phyloP scores from a whole-genome alignment of 495 filamentous ascomycete genomes.

The Achaetomiella virescens region DNA sequence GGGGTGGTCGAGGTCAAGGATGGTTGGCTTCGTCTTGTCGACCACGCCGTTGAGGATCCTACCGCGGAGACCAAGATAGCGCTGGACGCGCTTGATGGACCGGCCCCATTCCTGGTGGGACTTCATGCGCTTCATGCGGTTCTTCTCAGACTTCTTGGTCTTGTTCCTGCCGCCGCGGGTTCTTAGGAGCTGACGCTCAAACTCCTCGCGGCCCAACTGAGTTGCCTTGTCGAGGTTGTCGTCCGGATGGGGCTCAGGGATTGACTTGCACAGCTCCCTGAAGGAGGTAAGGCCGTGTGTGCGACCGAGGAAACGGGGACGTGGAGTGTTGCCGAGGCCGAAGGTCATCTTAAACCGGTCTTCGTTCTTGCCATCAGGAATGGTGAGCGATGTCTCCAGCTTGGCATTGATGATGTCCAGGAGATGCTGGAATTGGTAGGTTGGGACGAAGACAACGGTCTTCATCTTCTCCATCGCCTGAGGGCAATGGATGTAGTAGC shows the following conservation, averaged over 20 bases:
- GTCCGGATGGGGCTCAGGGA: constrained; percentile 21
- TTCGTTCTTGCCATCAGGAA: constrained; percentile 42
- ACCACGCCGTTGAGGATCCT: not conserved
- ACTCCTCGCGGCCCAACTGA: constrained; percentile 10
- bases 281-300: constrained; percentile 34
- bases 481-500: constrained; percentile 62
- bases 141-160: constrained; percentile 36
- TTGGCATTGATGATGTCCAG: constrained; percentile 53
- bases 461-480: constrained; percentile 31
- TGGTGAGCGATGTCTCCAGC: constrained; percentile 40
- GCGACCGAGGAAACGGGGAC: constrained; percentile 59
- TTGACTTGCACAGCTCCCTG: constrained; percentile 23
- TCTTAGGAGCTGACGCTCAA: constrained; percentile 7
- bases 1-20: constrained; percentile 17
- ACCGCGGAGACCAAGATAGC: constrained; percentile 60
- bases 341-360: constrained; percentile 54
- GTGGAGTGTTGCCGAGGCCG: constrained; percentile 46
- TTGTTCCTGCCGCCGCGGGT: constrained; percentile 20
- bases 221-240: constrained; percentile 17
- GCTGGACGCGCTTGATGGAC: constrained; percentile 55
- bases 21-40: not conserved
- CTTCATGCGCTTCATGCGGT: constrained; percentile 36
- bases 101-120: constrained; percentile 43
- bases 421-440: constrained; percentile 52
- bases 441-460: constrained; percentile 58